Evolutionary conservation across 495 filamentous ascomycete species (phyloP), one percentile per base, ranked within the genome.

Genomic region (Aspergillus panamensis): DNA sequence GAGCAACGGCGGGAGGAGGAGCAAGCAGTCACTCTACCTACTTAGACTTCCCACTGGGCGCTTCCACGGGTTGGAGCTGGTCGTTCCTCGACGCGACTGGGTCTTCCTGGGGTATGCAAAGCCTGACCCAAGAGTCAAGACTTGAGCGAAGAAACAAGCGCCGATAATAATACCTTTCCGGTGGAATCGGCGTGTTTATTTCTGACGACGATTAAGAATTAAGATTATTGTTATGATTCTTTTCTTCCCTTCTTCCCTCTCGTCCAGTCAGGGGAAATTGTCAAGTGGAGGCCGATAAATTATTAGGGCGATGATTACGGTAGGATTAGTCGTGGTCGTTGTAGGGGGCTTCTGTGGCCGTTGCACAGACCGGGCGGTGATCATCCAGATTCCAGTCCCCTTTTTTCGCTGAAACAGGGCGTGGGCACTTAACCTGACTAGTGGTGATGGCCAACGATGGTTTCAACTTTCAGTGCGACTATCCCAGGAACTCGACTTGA

Each of bases 311-410:
- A 43, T 59, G 51, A 43, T 59, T 56, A 62, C 25, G 2, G 25
- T 2, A 25, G 25, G 25, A 25, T 25, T 25, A 25, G 25, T 25
- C 25, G 25, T 25, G n/a, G n/a, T n/a, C n/a, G 25, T 25, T 2
- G 50, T 59, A 56, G 57, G 63, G 54, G 59, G 56, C 30, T 52
- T 47, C 40, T 31, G n/a, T n/a, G 47, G 39, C 50, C 35, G 45
- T 16, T 49, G 65, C 62, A 67, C 62, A 67, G 65, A 64, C 65
- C 59, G 57, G 42, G 29, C 33, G 45, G 49, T 37, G 58, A 64
- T 64, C 61, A 42, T 64, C 65, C 52, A 64, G 54, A 25, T 60
- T 50, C 59, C n/a, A n/a, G n/a, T n/a, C 64, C 61, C 60, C 58
- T 67, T 66, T 58, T 8, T 10, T 39, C 14, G 35, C 35, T 39